These are phyloP conservation scores for Phytopythium litorale DNA, from an alignment of 352 stramenopile species.

Conservation along the genomic window DNA sequence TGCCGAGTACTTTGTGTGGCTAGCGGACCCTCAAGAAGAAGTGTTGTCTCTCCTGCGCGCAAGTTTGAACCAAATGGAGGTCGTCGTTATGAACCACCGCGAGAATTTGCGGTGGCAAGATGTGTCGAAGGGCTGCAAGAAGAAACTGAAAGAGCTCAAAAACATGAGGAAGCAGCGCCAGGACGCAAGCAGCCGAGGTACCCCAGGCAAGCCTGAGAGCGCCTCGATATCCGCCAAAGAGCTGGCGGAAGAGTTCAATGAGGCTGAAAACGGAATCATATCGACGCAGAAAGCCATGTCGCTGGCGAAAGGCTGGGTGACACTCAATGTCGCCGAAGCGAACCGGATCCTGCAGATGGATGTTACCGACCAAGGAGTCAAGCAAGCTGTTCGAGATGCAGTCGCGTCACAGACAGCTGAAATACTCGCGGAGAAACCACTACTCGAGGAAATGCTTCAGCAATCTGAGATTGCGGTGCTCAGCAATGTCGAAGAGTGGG, in stretches of 20 bases:
- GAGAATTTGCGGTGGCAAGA: constrained; percentile 40
- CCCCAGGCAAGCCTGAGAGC: constrained; percentile 12
- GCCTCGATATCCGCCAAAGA: constrained; percentile 31
- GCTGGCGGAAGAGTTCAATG: constrained; percentile 54
- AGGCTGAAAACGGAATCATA: constrained; percentile 32
- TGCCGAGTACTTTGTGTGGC: constrained; percentile 63
- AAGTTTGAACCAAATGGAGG: constrained; percentile 40
- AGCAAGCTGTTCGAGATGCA: constrained; percentile 18
- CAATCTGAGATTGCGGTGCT: constrained; percentile 25
- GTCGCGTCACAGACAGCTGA: constrained; percentile 28
- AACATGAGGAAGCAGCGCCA: constrained; percentile 24
- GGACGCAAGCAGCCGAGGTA: background rate
- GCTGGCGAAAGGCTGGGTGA: constrained; percentile 41
- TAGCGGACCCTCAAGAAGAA: constrained; percentile 44
- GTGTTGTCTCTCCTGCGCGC: constrained; percentile 39
- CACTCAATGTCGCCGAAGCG: constrained; percentile 41
- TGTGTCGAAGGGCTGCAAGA: constrained; percentile 44
- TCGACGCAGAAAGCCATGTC: constrained; percentile 28
- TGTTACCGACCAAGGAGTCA: constrained; percentile 15
- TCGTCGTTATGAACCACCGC: constrained; percentile 22
- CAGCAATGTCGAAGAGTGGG: constrained; percentile 37
- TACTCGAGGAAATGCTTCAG: constrained; percentile 33
- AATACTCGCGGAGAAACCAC: constrained; percentile 20
- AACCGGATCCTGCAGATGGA: constrained; percentile 30
- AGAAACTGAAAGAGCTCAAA: constrained; percentile 45